Percentiles rank a stretch among this genome's conserved stretches.
These are phyloP conservation scores for Simplicillium sp. DNA, from an alignment of 2,329 filamentous ascomycete genomes.

Conservation along the genomic window DNA sequence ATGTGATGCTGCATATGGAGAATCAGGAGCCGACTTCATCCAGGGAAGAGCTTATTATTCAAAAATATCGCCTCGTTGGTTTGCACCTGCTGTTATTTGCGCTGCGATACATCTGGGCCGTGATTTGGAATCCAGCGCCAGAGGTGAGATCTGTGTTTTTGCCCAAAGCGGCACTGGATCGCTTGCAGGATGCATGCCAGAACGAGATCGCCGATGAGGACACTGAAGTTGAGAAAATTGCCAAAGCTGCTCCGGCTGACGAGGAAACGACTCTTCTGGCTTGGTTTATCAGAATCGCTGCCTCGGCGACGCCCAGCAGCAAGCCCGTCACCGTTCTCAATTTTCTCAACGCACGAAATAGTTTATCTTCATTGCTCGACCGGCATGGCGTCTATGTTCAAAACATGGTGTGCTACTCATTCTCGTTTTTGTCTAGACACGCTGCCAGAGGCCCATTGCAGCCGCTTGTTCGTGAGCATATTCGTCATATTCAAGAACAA, in stretches of 20 bases:
- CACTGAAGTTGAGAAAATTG: too few relatives aligned
- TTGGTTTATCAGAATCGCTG: neutral
- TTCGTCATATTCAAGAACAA: neutral
- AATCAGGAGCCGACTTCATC: neutral
- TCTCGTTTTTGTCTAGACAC: neutral
- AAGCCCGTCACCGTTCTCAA: slow-evolving; percentile 1
- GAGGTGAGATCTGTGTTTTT: slow-evolving; percentile 1
- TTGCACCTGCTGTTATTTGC: neutral
- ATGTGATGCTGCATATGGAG: neutral
- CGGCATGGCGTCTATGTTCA: neutral
- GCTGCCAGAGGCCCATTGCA: neutral
- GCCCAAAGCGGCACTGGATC: neutral
- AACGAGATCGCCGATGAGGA: neutral
- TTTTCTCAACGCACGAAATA: neutral
- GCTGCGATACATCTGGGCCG: neutral
- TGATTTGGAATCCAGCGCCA: neutral
- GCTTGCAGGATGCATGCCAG: neutral
- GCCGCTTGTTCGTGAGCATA: neutral
- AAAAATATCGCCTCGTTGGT: neutral
- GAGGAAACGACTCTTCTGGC: neutral
- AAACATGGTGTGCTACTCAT: neutral
- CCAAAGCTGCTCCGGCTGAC: neutral
- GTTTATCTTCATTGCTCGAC: neutral
- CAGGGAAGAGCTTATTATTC: neutral
- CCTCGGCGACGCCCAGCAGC: neutral